Conservation (phyloP, 352 stramenopile species). For the Pythium rishiriense region DNA sequence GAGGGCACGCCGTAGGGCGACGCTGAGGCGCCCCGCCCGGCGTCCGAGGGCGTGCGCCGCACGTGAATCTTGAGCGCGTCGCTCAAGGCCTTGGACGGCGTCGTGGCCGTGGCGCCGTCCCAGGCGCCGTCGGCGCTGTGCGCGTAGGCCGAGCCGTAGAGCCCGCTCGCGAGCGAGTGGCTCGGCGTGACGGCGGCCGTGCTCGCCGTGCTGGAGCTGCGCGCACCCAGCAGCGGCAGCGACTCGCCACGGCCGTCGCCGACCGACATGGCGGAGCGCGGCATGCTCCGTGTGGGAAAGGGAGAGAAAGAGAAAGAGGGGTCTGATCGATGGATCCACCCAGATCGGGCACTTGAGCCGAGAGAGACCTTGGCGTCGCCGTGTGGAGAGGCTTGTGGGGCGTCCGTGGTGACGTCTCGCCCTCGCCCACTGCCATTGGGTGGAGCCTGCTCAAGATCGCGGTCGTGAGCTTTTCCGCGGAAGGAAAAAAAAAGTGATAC, state of each 20-base stretch:
- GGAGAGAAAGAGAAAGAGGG: background rate
- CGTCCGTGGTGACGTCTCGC: conserved; percentile 12
- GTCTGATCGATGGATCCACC: background rate
- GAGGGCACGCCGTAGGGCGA: background rate
- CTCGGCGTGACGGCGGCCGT: conserved; percentile 9
- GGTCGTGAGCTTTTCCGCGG: background rate
- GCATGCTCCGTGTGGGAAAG: background rate
- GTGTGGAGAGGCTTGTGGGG: no score
- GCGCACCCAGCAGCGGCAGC: conserved; percentile 21
- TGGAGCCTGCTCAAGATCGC: conserved; percentile 8
- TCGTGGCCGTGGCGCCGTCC: background rate
- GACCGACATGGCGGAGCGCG: conserved; percentile 5
- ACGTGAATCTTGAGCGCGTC: conserved; percentile 23
- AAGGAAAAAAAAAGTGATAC: conserved; percentile 1
- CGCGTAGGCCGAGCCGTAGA: conserved; percentile 6
- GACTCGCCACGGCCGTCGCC: conserved; percentile 4
- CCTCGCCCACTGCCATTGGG: conserved; percentile 10
- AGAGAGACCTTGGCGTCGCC: no score
- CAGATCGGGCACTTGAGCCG: background rate
- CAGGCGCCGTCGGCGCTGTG: conserved; percentile 1
- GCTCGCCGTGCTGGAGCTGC: conserved; percentile 14
- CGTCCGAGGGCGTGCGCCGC: conserved; percentile 6
- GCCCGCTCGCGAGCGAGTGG: background rate
- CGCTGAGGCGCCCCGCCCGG: background rate
- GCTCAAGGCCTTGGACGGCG: background rate